Evolutionary conservation across 139 green algal genomes (phyloP), one percentile per base, ranked within the genome.

Genomic region (Picochlorum sp.): DNA sequence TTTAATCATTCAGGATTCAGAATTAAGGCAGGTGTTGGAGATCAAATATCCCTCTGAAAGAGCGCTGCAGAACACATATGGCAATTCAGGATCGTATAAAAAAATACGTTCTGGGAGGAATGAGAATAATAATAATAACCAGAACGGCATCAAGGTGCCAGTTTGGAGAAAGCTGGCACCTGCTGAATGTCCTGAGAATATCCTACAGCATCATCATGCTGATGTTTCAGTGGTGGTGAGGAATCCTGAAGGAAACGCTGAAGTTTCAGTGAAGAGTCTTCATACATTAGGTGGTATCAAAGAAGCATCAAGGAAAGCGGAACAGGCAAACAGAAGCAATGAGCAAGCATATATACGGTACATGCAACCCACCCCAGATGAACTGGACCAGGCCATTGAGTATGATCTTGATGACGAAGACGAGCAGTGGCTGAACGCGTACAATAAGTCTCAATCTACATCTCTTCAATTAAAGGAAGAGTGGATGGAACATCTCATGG

Each of bases 341-440:
- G 71, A 73, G 21, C 65, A 57, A 18, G 50, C 71, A 11, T 77
- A 73, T 52, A 58, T 73, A 26, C 71, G 71, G 11, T 77, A 73
- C 45, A 54, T 76, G 59, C 64, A 77, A 28, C 73, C 73, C 37
- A 77, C 64, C 13, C 65, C 65, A 10, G 74, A 82, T 54, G 77
- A 81, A 5, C 55, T 76, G 37, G 74, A 83, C 16, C 45, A 72
- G 13, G 50, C 60, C 16, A 78, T 96, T 20, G 92, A 98, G 76
- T 98, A 98, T 68, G 92, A 98, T 66, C 70, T 98, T 57, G 92
- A 98, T 63, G 79, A 90, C 14, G 90, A 96, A 26, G 92, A 98
- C 61, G 88, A 96, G 73, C 77, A 89, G 57, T 98, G 93, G 92
- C 79, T 98, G 49, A 73, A 71, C n/a, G 52, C 64, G 0, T 91